Evolutionary conservation across 768 basidiomycete species (phyloP).

Genomic region (Agrocybe praecox): DNA sequence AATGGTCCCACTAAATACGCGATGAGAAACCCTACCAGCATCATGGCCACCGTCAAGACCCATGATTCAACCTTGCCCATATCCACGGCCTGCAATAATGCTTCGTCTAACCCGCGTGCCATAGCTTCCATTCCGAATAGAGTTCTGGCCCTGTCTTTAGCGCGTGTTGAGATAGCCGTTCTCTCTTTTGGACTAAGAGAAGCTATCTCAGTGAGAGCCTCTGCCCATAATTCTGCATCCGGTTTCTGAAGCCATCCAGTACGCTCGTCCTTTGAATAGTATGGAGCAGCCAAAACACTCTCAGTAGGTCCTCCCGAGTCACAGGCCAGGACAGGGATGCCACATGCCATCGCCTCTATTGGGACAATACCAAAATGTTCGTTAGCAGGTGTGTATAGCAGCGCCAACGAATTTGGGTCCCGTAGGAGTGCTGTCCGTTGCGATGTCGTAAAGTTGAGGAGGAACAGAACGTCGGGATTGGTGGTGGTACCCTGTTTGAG

Average conservation of each 20-base stretch:
- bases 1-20: slow-evolving; percentile 30
- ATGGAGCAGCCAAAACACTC: slow-evolving; percentile 51
- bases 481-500: slow-evolving; percentile 21
- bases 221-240: slow-evolving; percentile 67
- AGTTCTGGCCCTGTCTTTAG: slow-evolving; percentile 59
- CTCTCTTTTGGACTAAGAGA: slow-evolving; percentile 43
- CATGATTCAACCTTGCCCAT: slow-evolving; percentile 47
- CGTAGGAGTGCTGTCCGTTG: slow-evolving; percentile 85
- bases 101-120: slow-evolving; percentile 58
- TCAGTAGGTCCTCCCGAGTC: slow-evolving; percentile 90
- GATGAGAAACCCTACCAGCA: slow-evolving; percentile 32
- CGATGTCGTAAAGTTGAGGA: slow-evolving; percentile 87
- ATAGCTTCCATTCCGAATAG: slow-evolving; percentile 81
- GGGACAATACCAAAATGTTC: slow-evolving; percentile 99
- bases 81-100: slow-evolving; percentile 53
- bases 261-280: slow-evolving; percentile 34
- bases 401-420: slow-evolving; percentile 62
- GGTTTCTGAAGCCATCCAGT: slow-evolving; percentile 84
- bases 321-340: slow-evolving; percentile 87
- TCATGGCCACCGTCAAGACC: slow-evolving; percentile 20
- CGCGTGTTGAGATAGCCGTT: slow-evolving; percentile 50
- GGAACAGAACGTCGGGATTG: slow-evolving; percentile 73
- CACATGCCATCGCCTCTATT: slow-evolving; percentile 92
- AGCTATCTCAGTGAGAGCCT: slow-evolving; percentile 64
- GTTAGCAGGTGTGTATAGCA: slow-evolving; percentile 93